Conservation (phyloP, 345 rosid species). For the Aquilaria sinensis region DNA sequence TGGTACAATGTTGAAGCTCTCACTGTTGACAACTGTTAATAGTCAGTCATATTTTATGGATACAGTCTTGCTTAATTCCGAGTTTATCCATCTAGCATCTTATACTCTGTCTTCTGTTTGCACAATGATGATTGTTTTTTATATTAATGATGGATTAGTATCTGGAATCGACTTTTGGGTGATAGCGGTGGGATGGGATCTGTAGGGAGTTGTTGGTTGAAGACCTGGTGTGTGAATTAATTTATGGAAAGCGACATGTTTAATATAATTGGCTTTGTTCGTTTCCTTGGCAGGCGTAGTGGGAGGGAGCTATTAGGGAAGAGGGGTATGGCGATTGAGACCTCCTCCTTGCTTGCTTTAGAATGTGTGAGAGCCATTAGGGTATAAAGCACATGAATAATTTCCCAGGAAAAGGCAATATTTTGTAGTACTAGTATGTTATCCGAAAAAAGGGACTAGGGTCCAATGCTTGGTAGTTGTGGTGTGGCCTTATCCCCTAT, state of each 20-base stretch:
- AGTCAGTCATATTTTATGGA: slow-evolving; percentile 19
- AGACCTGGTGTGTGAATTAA: neutral
- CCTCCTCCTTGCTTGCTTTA: slow-evolving; percentile 3
- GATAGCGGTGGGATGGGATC: neutral
- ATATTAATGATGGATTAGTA: neutral
- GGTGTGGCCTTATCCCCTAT: too few relatives aligned
- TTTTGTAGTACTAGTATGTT: too few relatives aligned
- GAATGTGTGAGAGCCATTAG: slow-evolving; percentile 1
- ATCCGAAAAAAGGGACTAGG: too few relatives aligned
- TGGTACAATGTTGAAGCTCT: slow-evolving; percentile 15
- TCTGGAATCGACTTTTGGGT: neutral
- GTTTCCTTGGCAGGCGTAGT: neutral
- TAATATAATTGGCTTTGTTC: neutral
- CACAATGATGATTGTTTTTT: neutral
- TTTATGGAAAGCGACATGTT: slow-evolving; percentile 5
- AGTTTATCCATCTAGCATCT: neutral
- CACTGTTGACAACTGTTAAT: slow-evolving; percentile 30
- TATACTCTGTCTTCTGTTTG: neutral
- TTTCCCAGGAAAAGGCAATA: neutral
- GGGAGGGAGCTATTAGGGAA: slow-evolving; percentile 5
- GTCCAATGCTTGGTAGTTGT: too few relatives aligned
- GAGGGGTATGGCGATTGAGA: neutral
- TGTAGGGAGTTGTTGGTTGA: neutral
- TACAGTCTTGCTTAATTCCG: slow-evolving; percentile 31
- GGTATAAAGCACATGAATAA: slow-evolving; percentile 11